These are phyloP conservation scores for Daldinia decipiens DNA, from an alignment of 495 filamentous ascomycete genomes.

Conservation along the genomic window DNA sequence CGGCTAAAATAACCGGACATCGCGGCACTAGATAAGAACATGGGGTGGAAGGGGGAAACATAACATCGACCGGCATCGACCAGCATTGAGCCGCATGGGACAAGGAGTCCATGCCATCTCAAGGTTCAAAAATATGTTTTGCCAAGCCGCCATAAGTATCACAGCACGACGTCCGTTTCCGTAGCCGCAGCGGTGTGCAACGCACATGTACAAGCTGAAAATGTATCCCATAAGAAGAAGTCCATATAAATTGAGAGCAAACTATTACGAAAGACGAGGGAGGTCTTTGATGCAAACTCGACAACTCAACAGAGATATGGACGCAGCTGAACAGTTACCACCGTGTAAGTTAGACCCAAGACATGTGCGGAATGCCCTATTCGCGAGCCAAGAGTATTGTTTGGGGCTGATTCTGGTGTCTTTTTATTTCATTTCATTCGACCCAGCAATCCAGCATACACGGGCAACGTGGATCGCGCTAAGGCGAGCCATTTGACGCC, in stretches of 20 bases:
- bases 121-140: conserved; percentile 21
- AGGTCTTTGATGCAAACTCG: conserved; percentile 3
- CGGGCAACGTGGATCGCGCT: conserved; percentile 39
- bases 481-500: conserved; percentile 40
- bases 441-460: conserved; percentile 27
- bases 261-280: not conserved
- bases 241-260: conserved; percentile 12
- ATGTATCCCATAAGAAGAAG: conserved; percentile 2
- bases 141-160: conserved; percentile 26
- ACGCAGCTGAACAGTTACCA: conserved; percentile 12
- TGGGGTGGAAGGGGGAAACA: conserved; percentile 22
- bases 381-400: conserved; percentile 33
- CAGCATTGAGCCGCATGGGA: conserved; percentile 41
- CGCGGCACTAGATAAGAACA: conserved; percentile 33
- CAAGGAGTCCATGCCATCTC: conserved; percentile 31
- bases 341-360: conserved; percentile 17
- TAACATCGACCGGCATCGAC: conserved; percentile 33
- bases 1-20: conserved; percentile 39
- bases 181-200: conserved; percentile 30
- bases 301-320: conserved; percentile 24
- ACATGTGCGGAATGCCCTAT: conserved; percentile 25
- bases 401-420: conserved; percentile 34
- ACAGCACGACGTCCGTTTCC: conserved; percentile 13
- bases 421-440: conserved; percentile 29
- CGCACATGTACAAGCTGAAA: conserved; percentile 24